Conservation (phyloP, 768 basidiomycete species). For the Amanita pallidorosea region DNA sequence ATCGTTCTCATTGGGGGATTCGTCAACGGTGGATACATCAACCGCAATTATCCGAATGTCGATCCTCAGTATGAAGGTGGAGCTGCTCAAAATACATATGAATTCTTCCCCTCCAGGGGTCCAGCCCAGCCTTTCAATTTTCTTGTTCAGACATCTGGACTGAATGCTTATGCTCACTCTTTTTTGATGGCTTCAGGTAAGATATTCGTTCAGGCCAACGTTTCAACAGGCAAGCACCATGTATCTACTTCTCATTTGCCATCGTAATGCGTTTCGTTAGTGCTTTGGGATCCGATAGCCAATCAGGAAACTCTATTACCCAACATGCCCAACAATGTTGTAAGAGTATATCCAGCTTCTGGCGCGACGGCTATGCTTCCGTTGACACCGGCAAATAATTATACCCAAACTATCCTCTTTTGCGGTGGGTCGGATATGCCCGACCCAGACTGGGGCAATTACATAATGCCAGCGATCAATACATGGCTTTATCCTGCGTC, state of each 20-base stretch:
- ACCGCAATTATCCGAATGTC: conserved; percentile 58
- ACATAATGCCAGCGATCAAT: conserved; percentile 59
- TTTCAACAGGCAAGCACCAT: conserved; percentile 51
- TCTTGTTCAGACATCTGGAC: conserved; percentile 59
- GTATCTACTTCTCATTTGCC: conserved; percentile 2
- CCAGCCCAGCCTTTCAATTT: conserved; percentile 49
- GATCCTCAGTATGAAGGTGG: conserved; percentile 57
- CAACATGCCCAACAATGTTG: conserved; percentile 61
- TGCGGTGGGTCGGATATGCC: conserved; percentile 85
- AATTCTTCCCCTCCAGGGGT: conserved; percentile 66
- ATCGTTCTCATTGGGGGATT: conserved; percentile 78
- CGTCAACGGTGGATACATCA: conserved; percentile 69
- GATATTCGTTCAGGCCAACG: conserved; percentile 76
- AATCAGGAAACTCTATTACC: conserved; percentile 58
- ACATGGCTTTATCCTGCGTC: conserved; percentile 67
- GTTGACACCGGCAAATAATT: conserved; percentile 82
- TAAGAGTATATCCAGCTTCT: conserved; percentile 83
- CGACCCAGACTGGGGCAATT: conserved; percentile 65
- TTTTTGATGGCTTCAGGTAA: conserved; percentile 70
- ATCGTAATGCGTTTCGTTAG: conserved; percentile 14
- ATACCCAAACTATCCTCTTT: conserved; percentile 75
- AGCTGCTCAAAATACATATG: conserved; percentile 72
- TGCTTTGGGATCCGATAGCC: conserved; percentile 38
- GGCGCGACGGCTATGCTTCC: conserved; percentile 87
- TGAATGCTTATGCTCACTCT: conserved; percentile 69